Evolutionary conservation across 106 monocot genomes (phyloP).

Genomic region (Acorus calamus): DNA sequence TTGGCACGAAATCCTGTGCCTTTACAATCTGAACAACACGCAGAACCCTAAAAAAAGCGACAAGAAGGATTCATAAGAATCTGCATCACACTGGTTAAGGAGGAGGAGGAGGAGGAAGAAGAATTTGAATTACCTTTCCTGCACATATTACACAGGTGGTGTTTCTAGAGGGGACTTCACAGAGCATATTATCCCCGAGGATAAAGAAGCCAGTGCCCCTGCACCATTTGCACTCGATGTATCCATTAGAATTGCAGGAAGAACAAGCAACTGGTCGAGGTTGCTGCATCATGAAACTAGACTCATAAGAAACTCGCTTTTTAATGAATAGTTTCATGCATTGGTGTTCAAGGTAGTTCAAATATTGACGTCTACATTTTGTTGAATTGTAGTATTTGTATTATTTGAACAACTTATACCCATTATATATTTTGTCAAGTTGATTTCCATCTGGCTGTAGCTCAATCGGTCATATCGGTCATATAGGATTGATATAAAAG

Average conservation of each 20-base stretch:
- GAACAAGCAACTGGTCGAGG: slow-evolving; percentile 72
- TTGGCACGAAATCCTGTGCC: slow-evolving; percentile 89
- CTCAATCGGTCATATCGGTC: too few species aligned
- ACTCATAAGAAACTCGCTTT: neutral
- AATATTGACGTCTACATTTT: too few species aligned
- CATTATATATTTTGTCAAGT: too few species aligned
- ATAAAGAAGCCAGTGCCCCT: slow-evolving; percentile 89
- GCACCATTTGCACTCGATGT: slow-evolving; percentile 88
- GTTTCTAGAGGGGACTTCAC: slow-evolving; percentile 87
- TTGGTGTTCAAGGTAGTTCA: too few species aligned
- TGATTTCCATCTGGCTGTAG: too few species aligned
- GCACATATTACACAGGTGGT: slow-evolving; percentile 74
- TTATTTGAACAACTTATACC: too few species aligned
- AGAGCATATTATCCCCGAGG: slow-evolving; percentile 82
- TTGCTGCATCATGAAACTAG: slow-evolving; percentile 43
- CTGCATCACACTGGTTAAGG: neutral
- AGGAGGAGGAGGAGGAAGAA: neutral
- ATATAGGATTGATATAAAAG: too few species aligned
- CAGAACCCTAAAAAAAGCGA: slow-evolving; percentile 47
- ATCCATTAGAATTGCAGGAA: slow-evolving; percentile 65
- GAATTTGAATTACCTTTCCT: slow-evolving; percentile 45
- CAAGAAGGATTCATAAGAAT: neutral
- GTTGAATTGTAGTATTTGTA: too few species aligned
- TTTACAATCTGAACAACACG: slow-evolving; percentile 73
- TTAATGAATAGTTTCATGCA: too few species aligned